phyloP scores from a whole-genome alignment of 2,329 filamentous ascomycete species.

The Pseudogymnoascus sp. region DNA sequence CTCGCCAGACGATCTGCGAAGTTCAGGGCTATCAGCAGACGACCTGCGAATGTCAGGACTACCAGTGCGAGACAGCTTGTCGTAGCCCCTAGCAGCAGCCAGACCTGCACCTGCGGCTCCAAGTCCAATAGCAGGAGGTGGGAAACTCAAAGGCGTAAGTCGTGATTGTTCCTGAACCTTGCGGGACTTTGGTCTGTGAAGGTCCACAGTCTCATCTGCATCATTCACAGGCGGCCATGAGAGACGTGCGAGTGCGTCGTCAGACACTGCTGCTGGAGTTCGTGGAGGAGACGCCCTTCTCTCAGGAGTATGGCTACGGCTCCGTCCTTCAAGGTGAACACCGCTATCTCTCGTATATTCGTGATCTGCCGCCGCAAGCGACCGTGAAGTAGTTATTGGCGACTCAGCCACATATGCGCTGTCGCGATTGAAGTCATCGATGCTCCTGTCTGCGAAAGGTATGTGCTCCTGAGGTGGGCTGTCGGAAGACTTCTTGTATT shows the following conservation, averaged over 20 bases:
- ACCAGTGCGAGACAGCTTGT: background rate
- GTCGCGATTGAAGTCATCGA: conserved; percentile 37
- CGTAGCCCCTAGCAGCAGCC: conserved; percentile 14
- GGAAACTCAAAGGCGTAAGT: conserved; percentile 16
- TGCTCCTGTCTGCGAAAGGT: conserved; percentile 5
- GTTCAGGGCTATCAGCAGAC: background rate
- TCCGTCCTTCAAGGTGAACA: conserved; percentile 42
- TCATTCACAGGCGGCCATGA: conserved; percentile 36
- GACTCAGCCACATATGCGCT: conserved; percentile 41
- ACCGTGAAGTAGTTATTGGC: conserved; percentile 25
- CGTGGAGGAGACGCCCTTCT: conserved; percentile 16
- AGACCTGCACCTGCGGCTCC: conserved; percentile 21
- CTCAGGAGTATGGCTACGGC: conserved; percentile 27
- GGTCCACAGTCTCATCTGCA: conserved; percentile 34
- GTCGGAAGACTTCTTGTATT: background rate
- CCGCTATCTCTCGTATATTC: conserved; percentile 39
- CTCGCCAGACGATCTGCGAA: conserved; percentile 4
- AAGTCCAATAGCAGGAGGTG: conserved; percentile 18
- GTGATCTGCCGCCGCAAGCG: background rate
- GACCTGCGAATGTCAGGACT: conserved; percentile 2
- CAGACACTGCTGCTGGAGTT: conserved; percentile 22
- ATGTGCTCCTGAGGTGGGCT: background rate
- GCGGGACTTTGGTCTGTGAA: conserved; percentile 27
- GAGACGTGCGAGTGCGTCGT: conserved; percentile 30
- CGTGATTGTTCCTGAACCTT: conserved; percentile 1